Evolutionary conservation across 2,329 filamentous ascomycete species (phyloP), one percentile per base, ranked within the genome.

Genomic region (Talaromyces sp.): DNA sequence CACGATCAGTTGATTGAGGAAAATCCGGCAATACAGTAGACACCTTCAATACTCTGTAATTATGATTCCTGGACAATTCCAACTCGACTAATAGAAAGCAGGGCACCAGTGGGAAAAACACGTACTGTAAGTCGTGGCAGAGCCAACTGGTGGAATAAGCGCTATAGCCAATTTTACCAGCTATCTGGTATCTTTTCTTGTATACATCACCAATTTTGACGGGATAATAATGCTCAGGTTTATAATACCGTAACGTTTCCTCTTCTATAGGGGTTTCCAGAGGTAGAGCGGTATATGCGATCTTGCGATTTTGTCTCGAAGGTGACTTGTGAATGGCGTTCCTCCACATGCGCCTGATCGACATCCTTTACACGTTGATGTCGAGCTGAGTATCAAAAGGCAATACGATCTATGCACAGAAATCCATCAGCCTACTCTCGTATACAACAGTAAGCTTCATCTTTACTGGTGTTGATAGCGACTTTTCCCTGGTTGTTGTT

Each of bases 101-200:
- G 3, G 10, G 35, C 11, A 39, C 35, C 13, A 39, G 19, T 22
- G 35, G 13, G 3, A 39, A 39, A 39, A 9, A 11, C 11, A 58
- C 61, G 33, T n/a, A 58, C 50, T 49, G 33, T 19, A 69, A 47
- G 58, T 73, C 70, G 67, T 66, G 66, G 27, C 70, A 71, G 66
- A 74, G 68, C 72, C 70, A 74, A 47, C 73, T 70, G n/a, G 70
- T 73, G 3, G 70, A 70, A 37, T 67, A 68, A 39, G 69, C 68
- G 0, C 71, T 70, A 64, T 52, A 67, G n/a, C 70, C 71, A 17
- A 72, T 49, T 61, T 74, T 74, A 58, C 72, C 68, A 60, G 70
- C 70, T 35, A 73, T 54, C 41, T 69, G 50, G 52, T 74, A 73
- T 56, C 71, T 68, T 33, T 65, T 61, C 41, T 70, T 65, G 27